These are phyloP conservation scores for Lactifluus echinatus DNA, from an alignment of 768 basidiomycete species.

Conservation along the genomic window DNA sequence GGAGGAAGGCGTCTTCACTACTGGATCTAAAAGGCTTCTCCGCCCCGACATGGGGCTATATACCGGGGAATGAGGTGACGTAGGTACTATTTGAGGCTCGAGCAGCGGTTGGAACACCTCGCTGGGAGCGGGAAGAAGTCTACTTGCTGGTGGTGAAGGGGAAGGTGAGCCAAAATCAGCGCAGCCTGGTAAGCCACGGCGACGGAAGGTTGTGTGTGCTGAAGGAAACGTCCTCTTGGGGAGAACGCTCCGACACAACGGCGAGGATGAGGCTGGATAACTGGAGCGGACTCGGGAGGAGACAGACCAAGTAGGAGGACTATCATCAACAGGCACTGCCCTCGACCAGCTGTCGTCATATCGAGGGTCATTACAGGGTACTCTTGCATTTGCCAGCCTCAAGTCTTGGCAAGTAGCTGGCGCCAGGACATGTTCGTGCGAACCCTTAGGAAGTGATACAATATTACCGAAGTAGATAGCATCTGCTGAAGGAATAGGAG, in stretches of 20 bases:
- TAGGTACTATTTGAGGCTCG: background rate
- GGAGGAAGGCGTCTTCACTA: background rate
- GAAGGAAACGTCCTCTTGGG: background rate
- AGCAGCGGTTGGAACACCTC: background rate
- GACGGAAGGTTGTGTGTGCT: background rate
- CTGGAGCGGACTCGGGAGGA: background rate
- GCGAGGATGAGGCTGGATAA: background rate
- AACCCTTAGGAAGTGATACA: background rate
- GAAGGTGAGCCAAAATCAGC: background rate
- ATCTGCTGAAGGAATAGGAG: slow-evolving; percentile 12
- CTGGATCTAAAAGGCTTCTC: background rate
- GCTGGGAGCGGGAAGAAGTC: background rate
- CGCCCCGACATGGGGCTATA: background rate
- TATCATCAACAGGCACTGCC: background rate
- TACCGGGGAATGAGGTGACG: background rate
- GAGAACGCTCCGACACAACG: background rate
- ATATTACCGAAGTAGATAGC: background rate
- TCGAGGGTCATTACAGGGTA: background rate
- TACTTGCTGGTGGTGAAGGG: background rate
- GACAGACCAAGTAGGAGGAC: background rate
- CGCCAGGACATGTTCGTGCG: background rate
- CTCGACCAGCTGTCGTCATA: background rate
- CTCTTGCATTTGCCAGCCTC: background rate
- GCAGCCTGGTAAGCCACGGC: background rate
- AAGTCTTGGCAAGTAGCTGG: background rate